These are phyloP conservation scores for Nemania bipapillata DNA, from an alignment of 2,329 filamentous ascomycete genomes.

Conservation along the genomic window DNA sequence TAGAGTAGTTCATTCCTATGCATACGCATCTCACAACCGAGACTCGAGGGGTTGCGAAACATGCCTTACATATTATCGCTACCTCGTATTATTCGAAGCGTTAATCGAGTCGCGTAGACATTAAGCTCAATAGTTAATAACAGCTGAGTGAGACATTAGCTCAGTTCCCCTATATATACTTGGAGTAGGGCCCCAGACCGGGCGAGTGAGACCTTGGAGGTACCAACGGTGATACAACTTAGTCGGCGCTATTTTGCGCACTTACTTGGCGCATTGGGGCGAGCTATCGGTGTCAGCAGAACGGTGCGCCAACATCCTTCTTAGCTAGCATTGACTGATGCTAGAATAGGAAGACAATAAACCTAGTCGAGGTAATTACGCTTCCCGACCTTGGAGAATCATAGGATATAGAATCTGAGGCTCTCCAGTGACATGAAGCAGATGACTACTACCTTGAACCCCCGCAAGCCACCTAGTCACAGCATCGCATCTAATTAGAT, in stretches of 20 bases:
- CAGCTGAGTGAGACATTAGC: background rate
- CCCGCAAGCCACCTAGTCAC: background rate
- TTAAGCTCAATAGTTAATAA: background rate
- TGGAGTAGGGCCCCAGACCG: background rate
- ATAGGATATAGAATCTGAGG: background rate
- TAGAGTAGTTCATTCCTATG: background rate
- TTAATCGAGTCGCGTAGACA: background rate
- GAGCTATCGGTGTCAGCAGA: background rate
- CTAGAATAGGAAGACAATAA: background rate
- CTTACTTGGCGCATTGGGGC: background rate
- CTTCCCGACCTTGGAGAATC: background rate
- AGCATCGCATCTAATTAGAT: background rate
- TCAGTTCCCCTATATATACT: background rate
- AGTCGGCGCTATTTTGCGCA: background rate
- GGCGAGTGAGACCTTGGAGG: background rate
- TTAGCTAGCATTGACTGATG: background rate
- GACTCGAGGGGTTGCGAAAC: background rate
- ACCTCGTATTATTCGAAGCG: background rate
- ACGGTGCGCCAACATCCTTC: background rate
- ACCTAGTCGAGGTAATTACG: background rate
- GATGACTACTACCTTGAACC: background rate
- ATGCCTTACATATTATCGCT: background rate
- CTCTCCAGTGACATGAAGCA: background rate
- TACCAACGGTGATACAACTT: background rate
- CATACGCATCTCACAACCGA: background rate